Base-by-base conservation (phyloP, 2,329 filamentous ascomycete species). In the Alternaria sp. region DNA sequence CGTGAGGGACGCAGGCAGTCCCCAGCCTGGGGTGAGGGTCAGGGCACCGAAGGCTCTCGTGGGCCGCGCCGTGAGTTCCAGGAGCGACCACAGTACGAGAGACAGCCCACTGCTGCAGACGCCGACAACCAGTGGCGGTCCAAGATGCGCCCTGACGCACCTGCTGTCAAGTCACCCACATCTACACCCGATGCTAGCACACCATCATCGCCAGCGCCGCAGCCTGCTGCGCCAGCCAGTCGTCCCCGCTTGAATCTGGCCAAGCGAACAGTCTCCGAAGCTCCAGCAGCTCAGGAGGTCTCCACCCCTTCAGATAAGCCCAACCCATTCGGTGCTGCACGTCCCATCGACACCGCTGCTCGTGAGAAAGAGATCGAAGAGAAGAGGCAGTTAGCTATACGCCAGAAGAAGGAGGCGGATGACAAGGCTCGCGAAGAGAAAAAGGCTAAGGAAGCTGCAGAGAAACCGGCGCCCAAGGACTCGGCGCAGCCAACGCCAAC, bases 121-220 rank as follows among this genome's bases (percentile, higher is more conserved):
- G 88, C 92, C 75, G 95, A 98, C 78, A 96, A 89, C 81, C 89
- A 96, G 81, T 99, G 95, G 95, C 91, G 95, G 72, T 85, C 86
- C 68, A 91, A 87, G 80, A 98, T 98, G 94, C 91, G 89, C 68
- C 92, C 94, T n/a, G 94, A 96, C 72, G 80, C 85, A 36, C 78
- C 85, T 6, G 87, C 85, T 6, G 87, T 53, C 43, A 61, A 88
- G 78, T 88, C 90, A 12, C 86, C 89, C 22, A 86, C 85, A 39
- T 84, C 87, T 61, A 90, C 89, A 38, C 90, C 89, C 54, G 91
- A 95, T 61, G 86, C 87, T 60, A 93, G 89, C 75, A 88, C 90
- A 68, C 91, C 92, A 9, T 88, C 92, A 6, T 89, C 92, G 24
- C 92, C 93, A 48, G 88, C 89, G 16, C 86, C 89, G 5, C 77